Conservation (phyloP, 1,284 basidiomycete genomes). For the Ustilago hordei region DNA sequence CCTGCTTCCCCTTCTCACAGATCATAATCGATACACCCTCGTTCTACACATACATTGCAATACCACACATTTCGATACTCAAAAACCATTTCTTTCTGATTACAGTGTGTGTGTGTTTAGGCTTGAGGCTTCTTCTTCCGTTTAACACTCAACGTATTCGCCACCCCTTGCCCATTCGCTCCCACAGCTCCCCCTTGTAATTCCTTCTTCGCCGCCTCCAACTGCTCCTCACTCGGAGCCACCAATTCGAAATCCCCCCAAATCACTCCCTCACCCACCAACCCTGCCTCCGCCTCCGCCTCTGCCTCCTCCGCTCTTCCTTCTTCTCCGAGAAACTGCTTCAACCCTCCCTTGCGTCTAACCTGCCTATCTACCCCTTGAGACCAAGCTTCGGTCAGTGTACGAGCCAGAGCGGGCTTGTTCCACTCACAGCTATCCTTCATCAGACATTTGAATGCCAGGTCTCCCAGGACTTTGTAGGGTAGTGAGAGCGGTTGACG, state of each 20-base stretch:
- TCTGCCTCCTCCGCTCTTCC: slow-evolving; percentile 7
- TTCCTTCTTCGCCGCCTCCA: slow-evolving; percentile 30
- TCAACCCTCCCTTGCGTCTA: slow-evolving; percentile 49
- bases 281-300: slow-evolving; percentile 5
- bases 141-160: slow-evolving; percentile 49
- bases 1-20: not conserved
- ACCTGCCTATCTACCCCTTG: slow-evolving; percentile 54
- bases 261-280: slow-evolving; percentile 38
- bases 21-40: not conserved
- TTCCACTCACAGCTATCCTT: slow-evolving; percentile 64
- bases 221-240: slow-evolving; percentile 25
- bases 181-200: not conserved
- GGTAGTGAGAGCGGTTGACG: slow-evolving; percentile 54
- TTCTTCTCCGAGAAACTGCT: slow-evolving; percentile 4
- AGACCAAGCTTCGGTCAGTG: slow-evolving; percentile 52
- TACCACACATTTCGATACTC: not conserved
- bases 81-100: too few relatives aligned
- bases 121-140: slow-evolving; percentile 43
- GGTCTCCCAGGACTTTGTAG: slow-evolving; percentile 50
- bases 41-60: not conserved
- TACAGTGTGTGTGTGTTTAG: not conserved
- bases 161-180: slow-evolving; percentile 2
- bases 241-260: slow-evolving; percentile 39
- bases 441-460: slow-evolving; percentile 60
- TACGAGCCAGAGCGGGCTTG: slow-evolving; percentile 15